Evolutionary conservation across 176 grass and related monocot species (phyloP).

Genomic region (Saccharum spontaneum): DNA sequence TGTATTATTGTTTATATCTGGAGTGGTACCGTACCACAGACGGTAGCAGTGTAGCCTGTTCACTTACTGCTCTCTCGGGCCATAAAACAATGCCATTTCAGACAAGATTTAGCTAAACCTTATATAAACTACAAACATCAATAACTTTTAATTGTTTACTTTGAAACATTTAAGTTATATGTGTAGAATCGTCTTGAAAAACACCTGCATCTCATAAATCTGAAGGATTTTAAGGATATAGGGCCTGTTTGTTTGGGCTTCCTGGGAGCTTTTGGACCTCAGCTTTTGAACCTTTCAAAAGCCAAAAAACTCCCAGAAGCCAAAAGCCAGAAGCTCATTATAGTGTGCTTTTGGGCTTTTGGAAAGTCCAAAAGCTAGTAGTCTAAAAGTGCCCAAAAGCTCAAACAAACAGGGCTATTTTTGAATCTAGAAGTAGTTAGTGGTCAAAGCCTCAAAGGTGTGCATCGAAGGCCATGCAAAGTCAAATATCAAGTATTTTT

Average conservation of each 20-base stretch:
- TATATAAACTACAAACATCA: neutral
- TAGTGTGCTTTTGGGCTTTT: too few species aligned
- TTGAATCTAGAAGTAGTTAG: neutral
- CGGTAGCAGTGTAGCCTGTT: conserved; percentile 5
- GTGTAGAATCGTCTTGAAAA: neutral
- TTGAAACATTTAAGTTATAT: neutral
- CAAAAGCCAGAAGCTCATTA: too few species aligned
- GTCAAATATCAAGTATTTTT: neutral
- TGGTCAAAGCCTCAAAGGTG: neutral
- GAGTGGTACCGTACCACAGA: neutral
- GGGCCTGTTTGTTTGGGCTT: too few species aligned
- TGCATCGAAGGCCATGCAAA: neutral
- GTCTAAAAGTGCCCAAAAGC: too few species aligned
- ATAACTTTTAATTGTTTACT: neutral
- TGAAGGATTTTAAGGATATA: neutral
- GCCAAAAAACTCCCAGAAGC: too few species aligned
- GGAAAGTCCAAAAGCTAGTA: too few species aligned
- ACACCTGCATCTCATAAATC: neutral
- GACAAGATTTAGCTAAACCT: neutral
- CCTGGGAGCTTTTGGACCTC: too few species aligned
- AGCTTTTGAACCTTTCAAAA: too few species aligned
- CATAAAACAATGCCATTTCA: neutral
- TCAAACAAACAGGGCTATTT: too few species aligned
- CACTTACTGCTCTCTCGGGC: neutral
- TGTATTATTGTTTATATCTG: neutral